Conservation (phyloP, 768 basidiomycete species). For the Coprinopsis marcescibilis region DNA sequence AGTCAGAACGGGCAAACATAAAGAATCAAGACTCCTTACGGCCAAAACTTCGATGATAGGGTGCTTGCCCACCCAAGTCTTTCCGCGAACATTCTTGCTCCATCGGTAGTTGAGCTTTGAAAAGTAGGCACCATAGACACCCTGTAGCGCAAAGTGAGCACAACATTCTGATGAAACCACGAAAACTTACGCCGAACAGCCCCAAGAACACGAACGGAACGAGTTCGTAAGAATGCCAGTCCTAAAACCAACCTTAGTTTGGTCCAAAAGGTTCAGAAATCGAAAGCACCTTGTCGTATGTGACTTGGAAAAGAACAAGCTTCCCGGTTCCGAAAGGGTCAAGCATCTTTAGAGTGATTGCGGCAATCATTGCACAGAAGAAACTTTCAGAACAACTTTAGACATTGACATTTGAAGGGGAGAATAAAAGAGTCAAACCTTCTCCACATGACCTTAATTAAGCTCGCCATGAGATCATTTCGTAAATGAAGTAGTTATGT, state of each 20-base stretch:
- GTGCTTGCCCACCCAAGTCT: constrained; percentile 74
- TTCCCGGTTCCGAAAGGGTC: constrained; percentile 97
- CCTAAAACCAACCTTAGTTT: constrained; percentile 34
- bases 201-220: constrained; percentile 82
- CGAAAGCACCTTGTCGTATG: constrained; percentile 66
- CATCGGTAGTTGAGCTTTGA: constrained; percentile 88
- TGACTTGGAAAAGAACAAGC: constrained; percentile 87
- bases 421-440: constrained; percentile 46
- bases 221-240: constrained; percentile 91
- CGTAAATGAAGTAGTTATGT: not conserved
- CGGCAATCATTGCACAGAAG: constrained; percentile 97
- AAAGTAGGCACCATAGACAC: constrained; percentile 91
- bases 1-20: constrained; percentile 5
- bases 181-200: constrained; percentile 67
- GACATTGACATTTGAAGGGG: constrained; percentile 12
- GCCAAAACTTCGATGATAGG: constrained; percentile 80
- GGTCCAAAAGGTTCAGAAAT: not conserved
- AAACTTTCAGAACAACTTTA: constrained; percentile 50
- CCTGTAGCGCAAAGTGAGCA: constrained; percentile 38
- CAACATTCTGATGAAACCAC: not conserved
- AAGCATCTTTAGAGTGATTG: constrained; percentile 86
- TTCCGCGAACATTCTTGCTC: constrained; percentile 76
- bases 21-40: constrained; percentile 35
- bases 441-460: constrained; percentile 80
- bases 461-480: not conserved